phyloP scores from a whole-genome alignment of 148 eudicot species.

The Agrostemma githago region DNA sequence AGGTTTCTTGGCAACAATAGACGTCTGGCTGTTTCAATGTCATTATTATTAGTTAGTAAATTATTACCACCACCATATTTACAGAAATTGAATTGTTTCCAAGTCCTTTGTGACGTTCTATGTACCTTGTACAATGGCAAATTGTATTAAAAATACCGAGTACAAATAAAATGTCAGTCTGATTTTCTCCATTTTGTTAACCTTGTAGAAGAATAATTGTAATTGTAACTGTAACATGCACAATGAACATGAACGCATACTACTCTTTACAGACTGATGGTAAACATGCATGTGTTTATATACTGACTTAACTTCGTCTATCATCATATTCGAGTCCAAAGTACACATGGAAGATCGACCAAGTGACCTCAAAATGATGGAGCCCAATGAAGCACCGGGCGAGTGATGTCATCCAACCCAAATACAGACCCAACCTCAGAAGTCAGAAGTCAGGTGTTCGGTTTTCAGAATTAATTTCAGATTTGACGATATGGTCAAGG shows the following conservation, averaged over 20 bases:
- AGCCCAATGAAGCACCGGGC: too few relatives aligned
- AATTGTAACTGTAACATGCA: too few relatives aligned
- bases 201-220: not conserved
- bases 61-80: not conserved
- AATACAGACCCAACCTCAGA: not conserved
- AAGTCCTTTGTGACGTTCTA: not conserved
- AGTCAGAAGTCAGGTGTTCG: not conserved
- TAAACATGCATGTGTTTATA: too few relatives aligned
- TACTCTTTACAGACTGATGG: not conserved
- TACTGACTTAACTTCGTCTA: too few relatives aligned
- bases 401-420: not conserved
- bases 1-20: not conserved
- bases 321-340: too few relatives aligned
- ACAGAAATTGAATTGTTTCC: not conserved
- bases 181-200: not conserved
- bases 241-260: not conserved
- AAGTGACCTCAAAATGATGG: too few relatives aligned
- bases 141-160: not conserved
- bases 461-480: not conserved
- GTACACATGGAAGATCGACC: not conserved
- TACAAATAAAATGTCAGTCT: too few relatives aligned
- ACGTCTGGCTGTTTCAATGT: not conserved
- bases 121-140: not conserved
- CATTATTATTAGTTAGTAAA: not conserved
- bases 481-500: conserved; percentile 17